Evolutionary conservation across 2,329 filamentous ascomycete genomes (phyloP), one percentile per base, ranked within the genome.

Genomic region (Alternaria triticina): DNA sequence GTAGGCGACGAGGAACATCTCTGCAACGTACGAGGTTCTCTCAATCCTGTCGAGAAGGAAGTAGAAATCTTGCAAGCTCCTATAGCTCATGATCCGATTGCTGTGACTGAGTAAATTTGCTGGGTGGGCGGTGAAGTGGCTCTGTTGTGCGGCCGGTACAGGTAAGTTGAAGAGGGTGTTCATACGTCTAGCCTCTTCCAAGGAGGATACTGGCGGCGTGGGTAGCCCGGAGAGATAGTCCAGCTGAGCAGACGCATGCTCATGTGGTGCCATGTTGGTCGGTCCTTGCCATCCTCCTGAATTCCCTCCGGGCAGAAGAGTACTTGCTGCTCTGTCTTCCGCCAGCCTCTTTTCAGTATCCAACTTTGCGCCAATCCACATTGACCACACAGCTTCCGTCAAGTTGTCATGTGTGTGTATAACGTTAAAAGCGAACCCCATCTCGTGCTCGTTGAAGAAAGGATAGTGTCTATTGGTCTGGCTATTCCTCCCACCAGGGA

Each of bases 401-500:
- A 75, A 54, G 12, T 66, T 54, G 9, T 70, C 72, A 1, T 66
- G 62, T 17, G 57, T 61, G 17, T 59, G 69, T 13, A 76, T 62
- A 22, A 74, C 59, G 28, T 63, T 66, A 23, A 76, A 44, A 6
- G 69, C 70, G 30, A 70, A 59, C 49, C 54, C 65, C 70, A 72
- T 72, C 56, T 77, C 76, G 47, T 68, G 64, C 59, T 73, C 69
- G 28, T 70, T 73, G 28, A 65, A 56, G 50, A 75, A 77, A 17
- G 75, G 74, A 63, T 75, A 51, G 54, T 64, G 72, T 33, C 54
- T 64, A 50, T 74, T 74, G 20, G 3, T 23, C 51, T 47, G 65
- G 49, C 69, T 73, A 11, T 64, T 46, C 55, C 69, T 72, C 8
- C 73, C 73, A 5, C 74, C 73, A 4, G 63, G 62, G 4, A 72